Base-by-base conservation (phyloP, 768 basidiomycete species). In the Boletus tomentosulus region DNA sequence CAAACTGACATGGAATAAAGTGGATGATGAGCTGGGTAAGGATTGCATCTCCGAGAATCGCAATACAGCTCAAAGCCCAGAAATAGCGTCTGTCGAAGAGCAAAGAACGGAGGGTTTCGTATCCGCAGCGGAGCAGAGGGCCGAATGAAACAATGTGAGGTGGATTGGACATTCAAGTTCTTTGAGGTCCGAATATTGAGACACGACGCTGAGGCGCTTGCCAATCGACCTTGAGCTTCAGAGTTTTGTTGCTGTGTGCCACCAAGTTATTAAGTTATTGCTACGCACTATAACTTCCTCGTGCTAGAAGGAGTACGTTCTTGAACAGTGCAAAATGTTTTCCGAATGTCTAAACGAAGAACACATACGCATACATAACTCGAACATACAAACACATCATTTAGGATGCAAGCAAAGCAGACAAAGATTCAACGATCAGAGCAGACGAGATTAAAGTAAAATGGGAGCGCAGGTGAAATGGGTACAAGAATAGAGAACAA, bases 11-110 rank as follows among this genome's bases (percentile, higher is more conserved):
- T 60, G 90, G 80, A 51, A 97, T 76, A 66, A 85, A 85, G 42
- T 74, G 80, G 59, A 96, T 85, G 61, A 97, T 86, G 68, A 94
- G 78, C 49, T 84, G 77, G 9, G 90, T 92, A 46, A 97, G 79
- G 39, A 85, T 50, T 8, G 81, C 81, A 81, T 98, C 93, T 39
- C 84, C 89, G 22, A 88, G 28, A 25, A 93, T 70, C 22, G 89
- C 77, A 9, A 92, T 69, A 16, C 71, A 60, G 9, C 87, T 85
- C 30, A 93, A 71, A 30, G 67, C 66, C 82, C 84, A 86, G 72
- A 89, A 94, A 63, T 85, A 83, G 24, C 62, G 66, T 33, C 77
- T 74, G 62, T 88, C 73, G 33, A 76, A 75, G 51, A 87, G 71
- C 22, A 70, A 44, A 31, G 51, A 58, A 28, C 46, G 47, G 34